A percentile compares a stretch with the other conserved stretches of the same genome.
phyloP scores from a whole-genome alignment of 306 rosid species.

The Crotalaria pallida region DNA sequence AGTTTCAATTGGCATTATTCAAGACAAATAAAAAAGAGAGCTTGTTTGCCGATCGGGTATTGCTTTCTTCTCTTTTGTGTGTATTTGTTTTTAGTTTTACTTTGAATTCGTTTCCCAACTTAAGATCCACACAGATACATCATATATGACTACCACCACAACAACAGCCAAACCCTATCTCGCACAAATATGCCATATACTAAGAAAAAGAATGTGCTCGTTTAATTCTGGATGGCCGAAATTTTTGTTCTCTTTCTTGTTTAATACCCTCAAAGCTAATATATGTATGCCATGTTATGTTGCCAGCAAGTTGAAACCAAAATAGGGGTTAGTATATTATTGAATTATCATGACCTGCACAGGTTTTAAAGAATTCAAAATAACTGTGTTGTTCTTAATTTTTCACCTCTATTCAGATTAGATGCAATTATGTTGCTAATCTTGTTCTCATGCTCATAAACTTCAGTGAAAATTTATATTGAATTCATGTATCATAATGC shows the following conservation, averaged over 20 bases:
- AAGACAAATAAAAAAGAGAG: constrained; percentile 80
- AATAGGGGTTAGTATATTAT: background rate
- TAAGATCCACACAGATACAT: background rate
- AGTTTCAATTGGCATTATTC: constrained; percentile 73
- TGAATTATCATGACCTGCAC: background rate
- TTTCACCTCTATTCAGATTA: background rate
- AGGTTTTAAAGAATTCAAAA: no score
- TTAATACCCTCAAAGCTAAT: background rate
- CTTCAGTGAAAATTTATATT: background rate
- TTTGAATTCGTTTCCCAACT: background rate
- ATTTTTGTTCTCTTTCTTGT: background rate
- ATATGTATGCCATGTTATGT: background rate
- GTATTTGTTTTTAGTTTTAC: background rate
- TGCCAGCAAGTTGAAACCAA: background rate
- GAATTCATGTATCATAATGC: background rate
- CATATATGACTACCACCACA: background rate
- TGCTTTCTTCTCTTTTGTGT: background rate
- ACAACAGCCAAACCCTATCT: background rate
- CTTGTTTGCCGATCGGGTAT: constrained; percentile 71
- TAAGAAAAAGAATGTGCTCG: background rate
- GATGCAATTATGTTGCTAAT: background rate
- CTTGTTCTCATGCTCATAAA: background rate
- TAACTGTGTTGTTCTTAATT: background rate
- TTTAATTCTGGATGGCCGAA: background rate
- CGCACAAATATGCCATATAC: background rate